phyloP scores from a whole-genome alignment of 306 rosid species.

The Macrotyloma uniflorum region DNA sequence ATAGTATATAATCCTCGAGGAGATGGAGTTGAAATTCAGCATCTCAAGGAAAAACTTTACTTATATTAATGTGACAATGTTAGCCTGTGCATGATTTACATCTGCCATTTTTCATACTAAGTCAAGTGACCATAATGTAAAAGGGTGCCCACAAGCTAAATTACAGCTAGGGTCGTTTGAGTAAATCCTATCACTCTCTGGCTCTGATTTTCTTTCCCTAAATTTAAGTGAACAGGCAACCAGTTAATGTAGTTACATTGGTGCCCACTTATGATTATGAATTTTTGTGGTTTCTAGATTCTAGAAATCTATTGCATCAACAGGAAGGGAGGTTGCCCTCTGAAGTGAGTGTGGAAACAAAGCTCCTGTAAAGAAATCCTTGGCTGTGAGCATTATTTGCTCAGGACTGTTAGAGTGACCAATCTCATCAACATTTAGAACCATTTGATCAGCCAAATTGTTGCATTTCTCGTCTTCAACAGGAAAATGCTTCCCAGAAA shows the following conservation, averaged over 20 bases:
- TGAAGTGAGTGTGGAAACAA: slow-evolving; percentile 75
- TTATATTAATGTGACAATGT: slow-evolving; percentile 34
- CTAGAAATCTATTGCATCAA: slow-evolving; percentile 82
- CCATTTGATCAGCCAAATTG: slow-evolving; percentile 40
- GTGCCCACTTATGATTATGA: slow-evolving; percentile 15
- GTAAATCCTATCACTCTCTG: slow-evolving; percentile 28
- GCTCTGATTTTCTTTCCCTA: slow-evolving; percentile 31
- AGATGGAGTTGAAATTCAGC: slow-evolving; percentile 29
- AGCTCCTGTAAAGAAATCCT: slow-evolving; percentile 63
- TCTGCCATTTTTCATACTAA: slow-evolving; percentile 20
- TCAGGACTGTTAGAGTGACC: slow-evolving; percentile 52
- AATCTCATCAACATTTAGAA: slow-evolving; percentile 36
- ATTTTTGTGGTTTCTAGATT: slow-evolving; percentile 36
- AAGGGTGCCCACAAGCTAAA: slow-evolving; percentile 36
- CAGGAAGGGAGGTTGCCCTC: slow-evolving; percentile 96
- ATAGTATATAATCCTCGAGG: slow-evolving; percentile 6
- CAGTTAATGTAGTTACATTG: slow-evolving; percentile 13
- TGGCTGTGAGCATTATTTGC: slow-evolving; percentile 54
- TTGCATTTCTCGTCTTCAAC: slow-evolving; percentile 41
- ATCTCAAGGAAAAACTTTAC: slow-evolving; percentile 23
- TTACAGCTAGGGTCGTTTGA: slow-evolving; percentile 30
- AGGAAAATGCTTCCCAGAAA: slow-evolving; percentile 41
- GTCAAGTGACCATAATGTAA: slow-evolving; percentile 35
- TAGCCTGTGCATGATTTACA: slow-evolving; percentile 43
- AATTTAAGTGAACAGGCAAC: slow-evolving; percentile 12